Conservation (phyloP, 768 basidiomycete species). For the Mycena sanguinolenta region DNA sequence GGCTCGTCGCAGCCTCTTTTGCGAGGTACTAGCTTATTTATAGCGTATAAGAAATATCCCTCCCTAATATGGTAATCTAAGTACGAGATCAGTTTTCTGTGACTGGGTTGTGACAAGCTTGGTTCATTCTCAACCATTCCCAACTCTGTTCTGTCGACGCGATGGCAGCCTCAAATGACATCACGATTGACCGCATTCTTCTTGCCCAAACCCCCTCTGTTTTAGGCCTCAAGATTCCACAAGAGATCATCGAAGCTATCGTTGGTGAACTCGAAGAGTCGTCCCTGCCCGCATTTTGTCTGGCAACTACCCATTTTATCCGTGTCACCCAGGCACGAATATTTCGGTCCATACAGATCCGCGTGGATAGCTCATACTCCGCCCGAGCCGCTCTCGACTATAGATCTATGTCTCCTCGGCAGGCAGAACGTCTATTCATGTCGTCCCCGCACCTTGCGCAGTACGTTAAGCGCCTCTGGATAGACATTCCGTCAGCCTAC, state of each 20-base stretch:
- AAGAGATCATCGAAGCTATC: background rate
- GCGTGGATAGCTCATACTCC: background rate
- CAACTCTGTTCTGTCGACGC: too few relatives aligned
- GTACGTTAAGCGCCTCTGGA: background rate
- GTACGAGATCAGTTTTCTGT: too few relatives aligned
- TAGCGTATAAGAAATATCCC: too few relatives aligned
- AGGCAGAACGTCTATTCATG: slow-evolving; percentile 1
- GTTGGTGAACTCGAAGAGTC: background rate
- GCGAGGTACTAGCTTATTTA: too few relatives aligned
- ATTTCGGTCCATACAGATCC: background rate
- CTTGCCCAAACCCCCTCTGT: too few relatives aligned
- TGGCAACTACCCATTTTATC: background rate
- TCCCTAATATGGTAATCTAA: too few relatives aligned
- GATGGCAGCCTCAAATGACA: too few relatives aligned
- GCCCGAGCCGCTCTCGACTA: background rate
- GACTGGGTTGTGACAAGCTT: too few relatives aligned
- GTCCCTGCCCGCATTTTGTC: background rate
- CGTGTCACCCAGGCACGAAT: background rate
- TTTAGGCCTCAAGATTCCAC: background rate
- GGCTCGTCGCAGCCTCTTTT: too few relatives aligned
- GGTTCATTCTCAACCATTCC: too few relatives aligned
- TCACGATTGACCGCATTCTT: too few relatives aligned
- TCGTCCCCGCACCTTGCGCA: slow-evolving; percentile 1
- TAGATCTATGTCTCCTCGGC: background rate
- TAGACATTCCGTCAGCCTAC: background rate